A percentile compares a stretch with the other conserved stretches of the same genome.
Conservation (phyloP, 257 asterid genomes). For the Asclepias syriaca region DNA sequence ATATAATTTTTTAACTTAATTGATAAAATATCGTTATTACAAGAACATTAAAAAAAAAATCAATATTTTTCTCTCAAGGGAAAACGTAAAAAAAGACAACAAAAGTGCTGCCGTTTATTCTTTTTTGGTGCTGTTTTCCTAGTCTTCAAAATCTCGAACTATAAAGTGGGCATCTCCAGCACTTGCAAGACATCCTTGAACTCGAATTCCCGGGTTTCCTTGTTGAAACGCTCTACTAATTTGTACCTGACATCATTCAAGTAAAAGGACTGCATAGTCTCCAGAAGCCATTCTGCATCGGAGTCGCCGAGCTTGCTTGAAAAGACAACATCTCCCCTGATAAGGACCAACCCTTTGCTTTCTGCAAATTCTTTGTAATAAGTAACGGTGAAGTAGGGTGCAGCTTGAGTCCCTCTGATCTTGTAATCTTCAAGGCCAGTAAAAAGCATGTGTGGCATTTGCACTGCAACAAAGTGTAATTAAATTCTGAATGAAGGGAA, state of each 20-base stretch:
- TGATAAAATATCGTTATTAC: too few relatives aligned
- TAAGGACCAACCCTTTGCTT: slow-evolving; percentile 77
- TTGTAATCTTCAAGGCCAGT: slow-evolving; percentile 97
- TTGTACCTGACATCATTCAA: slow-evolving; percentile 81
- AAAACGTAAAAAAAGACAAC: neutral
- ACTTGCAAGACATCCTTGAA: slow-evolving; percentile 82
- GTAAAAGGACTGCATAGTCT: slow-evolving; percentile 82
- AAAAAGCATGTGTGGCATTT: slow-evolving; percentile 84
- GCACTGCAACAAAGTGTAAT: slow-evolving; percentile 41
- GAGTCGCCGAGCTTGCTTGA: slow-evolving; percentile 81
- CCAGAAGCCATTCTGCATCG: slow-evolving; percentile 86
- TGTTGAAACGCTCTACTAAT: slow-evolving; percentile 82
- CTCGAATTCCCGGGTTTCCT: slow-evolving; percentile 74
- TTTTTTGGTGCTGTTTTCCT: neutral
- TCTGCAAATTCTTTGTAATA: slow-evolving; percentile 82
- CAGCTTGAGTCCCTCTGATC: slow-evolving; percentile 95
- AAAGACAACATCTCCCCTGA: slow-evolving; percentile 81
- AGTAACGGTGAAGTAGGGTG: slow-evolving; percentile 77
- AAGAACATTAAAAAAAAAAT: too few relatives aligned
- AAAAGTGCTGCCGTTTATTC: neutral
- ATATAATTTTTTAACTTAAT: too few relatives aligned
- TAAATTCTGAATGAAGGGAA: neutral
- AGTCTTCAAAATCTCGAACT: neutral
- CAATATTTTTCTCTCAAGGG: too few relatives aligned
- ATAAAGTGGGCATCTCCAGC: slow-evolving; percentile 73